A percentile compares a stretch with the other conserved stretches of the same genome.
Evolutionary conservation across 1,284 basidiomycete species (phyloP).

Genomic region (Puccinia coronata): DNA sequence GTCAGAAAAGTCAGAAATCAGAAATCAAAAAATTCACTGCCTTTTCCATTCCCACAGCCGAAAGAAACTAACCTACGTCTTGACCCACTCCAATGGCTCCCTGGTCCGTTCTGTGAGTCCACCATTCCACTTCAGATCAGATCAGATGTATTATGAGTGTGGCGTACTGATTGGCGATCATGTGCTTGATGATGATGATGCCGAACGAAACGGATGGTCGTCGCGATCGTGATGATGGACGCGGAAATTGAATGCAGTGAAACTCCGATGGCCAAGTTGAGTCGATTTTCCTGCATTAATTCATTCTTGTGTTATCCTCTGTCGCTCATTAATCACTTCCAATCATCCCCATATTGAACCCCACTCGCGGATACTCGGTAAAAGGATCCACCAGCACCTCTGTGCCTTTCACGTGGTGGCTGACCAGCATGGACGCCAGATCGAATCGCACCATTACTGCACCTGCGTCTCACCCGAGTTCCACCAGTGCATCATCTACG

Average conservation of each 20-base stretch:
- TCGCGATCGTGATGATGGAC: too few relatives aligned
- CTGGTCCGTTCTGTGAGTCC: slow-evolving; percentile 26
- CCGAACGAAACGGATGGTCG: too few relatives aligned
- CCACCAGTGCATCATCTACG: slow-evolving; percentile 53
- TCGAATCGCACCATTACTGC: slow-evolving; percentile 52
- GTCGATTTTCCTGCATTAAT: background rate
- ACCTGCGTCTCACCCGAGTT: slow-evolving; percentile 50
- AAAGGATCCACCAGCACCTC: slow-evolving; percentile 30
- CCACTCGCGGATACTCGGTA: background rate
- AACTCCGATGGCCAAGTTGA: slow-evolving; percentile 24
- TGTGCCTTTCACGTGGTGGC: slow-evolving; percentile 44
- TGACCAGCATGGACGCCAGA: slow-evolving; percentile 49
- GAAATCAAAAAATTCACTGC: too few relatives aligned
- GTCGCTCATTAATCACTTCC: too few relatives aligned
- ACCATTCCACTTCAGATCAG: background rate
- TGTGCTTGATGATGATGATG: background rate
- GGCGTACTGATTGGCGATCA: too few relatives aligned
- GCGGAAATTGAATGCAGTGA: background rate
- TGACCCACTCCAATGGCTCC: background rate
- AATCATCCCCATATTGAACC: too few relatives aligned
- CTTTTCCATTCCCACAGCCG: too few relatives aligned
- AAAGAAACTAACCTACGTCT: too few relatives aligned
- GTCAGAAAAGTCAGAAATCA: too few relatives aligned
- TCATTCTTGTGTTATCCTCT: too few relatives aligned
- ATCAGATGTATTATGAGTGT: background rate